Evolutionary conservation across 2,329 filamentous ascomycete genomes (phyloP).

Genomic region (Aureobasidium pullulans): DNA sequence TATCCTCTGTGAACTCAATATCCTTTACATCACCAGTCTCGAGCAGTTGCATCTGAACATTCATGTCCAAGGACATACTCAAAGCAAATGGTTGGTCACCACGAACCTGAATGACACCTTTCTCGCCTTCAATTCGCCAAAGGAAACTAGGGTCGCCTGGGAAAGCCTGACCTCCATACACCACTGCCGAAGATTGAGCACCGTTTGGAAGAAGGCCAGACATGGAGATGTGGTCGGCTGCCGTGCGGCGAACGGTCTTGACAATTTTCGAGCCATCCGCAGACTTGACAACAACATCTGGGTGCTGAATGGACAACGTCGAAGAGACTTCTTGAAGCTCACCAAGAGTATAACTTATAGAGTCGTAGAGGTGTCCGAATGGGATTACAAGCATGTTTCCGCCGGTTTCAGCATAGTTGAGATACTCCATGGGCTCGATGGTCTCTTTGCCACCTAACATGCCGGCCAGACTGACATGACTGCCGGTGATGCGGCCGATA

Average conservation of each 20-base stretch:
- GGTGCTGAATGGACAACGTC: conserved; percentile 41
- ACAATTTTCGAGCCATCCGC: conserved; percentile 24
- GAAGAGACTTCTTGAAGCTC: conserved; percentile 30
- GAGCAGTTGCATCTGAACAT: conserved; percentile 18
- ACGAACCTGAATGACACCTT: conserved; percentile 33
- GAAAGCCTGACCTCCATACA: conserved; percentile 45
- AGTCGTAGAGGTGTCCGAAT: conserved; percentile 38
- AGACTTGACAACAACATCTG: conserved; percentile 32
- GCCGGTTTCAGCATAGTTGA: conserved; percentile 39
- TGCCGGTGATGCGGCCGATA: conserved; percentile 37
- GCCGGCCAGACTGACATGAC: conserved; percentile 26
- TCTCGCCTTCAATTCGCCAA: conserved; percentile 46
- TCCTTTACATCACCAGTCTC: conserved; percentile 23
- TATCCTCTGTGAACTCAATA: conserved; percentile 25
- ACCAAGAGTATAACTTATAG: conserved; percentile 20
- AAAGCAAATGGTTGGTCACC: conserved; percentile 1
- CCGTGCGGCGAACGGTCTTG: conserved; percentile 31
- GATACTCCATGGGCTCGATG: conserved; percentile 36
- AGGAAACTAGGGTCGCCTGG: conserved; percentile 38
- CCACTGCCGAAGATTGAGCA: conserved; percentile 39
- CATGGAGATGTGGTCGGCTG: conserved; percentile 39
- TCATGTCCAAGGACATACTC: conserved; percentile 6
- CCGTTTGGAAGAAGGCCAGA: conserved; percentile 34
- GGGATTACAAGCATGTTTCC: conserved; percentile 36
- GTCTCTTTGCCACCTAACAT: conserved; percentile 21